Conservation (phyloP, 2,329 filamentous ascomycete species). For the Boeremia lycopersici region DNA sequence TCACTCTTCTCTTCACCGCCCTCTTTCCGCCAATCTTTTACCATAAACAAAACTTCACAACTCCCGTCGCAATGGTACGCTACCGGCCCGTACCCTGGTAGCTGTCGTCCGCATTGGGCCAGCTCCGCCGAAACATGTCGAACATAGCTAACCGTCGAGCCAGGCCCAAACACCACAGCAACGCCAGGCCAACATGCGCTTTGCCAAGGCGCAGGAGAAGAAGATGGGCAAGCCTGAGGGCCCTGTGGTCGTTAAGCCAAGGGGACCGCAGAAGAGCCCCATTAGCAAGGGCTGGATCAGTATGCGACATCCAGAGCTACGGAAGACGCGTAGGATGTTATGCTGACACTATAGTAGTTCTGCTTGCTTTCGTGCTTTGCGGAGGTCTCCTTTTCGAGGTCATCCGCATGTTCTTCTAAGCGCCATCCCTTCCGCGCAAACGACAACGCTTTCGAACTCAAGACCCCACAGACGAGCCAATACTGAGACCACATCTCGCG, state of each 20-base stretch:
- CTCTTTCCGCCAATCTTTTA: not conserved
- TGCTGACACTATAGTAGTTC: conserved; percentile 48
- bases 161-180: conserved; percentile 86
- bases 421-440: not conserved
- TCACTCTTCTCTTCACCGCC: not conserved
- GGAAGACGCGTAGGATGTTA: not conserved
- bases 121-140: not conserved
- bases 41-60: not conserved
- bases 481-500: too few relatives aligned
- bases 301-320: conserved; percentile 48
- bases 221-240: conserved; percentile 71
- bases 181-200: conserved; percentile 79
- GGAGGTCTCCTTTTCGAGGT: conserved; percentile 66
- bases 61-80: conserved; percentile 24
- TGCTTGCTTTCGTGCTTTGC: conserved; percentile 68
- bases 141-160: not conserved
- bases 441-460: not conserved
- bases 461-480: too few relatives aligned
- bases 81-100: conserved; percentile 3
- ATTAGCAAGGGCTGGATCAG: conserved; percentile 65
- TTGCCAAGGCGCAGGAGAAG: conserved; percentile 72
- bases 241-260: conserved; percentile 58
- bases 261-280: conserved; percentile 56
- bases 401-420: conserved; percentile 54
- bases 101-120: conserved; percentile 5